phyloP scores from a whole-genome alignment of 441 rosid species.

The Capsella rubella region DNA sequence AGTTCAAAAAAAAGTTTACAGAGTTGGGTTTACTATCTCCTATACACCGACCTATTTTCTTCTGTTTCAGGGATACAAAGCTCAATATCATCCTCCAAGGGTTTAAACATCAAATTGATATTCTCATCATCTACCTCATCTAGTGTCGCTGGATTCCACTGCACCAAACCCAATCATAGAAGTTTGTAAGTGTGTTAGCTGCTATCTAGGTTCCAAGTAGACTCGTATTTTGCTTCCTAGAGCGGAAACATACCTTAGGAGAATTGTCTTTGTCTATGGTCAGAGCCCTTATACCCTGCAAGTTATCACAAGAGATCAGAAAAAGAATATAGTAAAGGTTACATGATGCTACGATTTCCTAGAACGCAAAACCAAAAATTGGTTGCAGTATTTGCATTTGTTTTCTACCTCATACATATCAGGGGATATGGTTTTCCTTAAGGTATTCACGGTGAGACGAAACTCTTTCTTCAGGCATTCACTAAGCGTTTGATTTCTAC shows the following conservation, averaged over 20 bases:
- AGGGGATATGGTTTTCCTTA: constrained; percentile 66
- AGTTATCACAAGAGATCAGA: background rate
- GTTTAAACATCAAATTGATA: constrained; percentile 63
- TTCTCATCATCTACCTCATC: constrained; percentile 65
- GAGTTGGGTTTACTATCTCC: background rate
- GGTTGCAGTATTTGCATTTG: constrained; percentile 4
- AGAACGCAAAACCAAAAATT: background rate
- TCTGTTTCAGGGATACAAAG: constrained; percentile 75
- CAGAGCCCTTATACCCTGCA: constrained; percentile 86
- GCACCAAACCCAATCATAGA: constrained; percentile 34
- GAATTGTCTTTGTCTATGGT: constrained; percentile 91
- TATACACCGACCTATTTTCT: constrained; percentile 58
- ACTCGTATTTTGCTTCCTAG: constrained; percentile 1
- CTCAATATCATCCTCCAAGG: constrained; percentile 64
- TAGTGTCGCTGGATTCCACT: constrained; percentile 83
- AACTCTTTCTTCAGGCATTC: constrained; percentile 90
- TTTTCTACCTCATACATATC: constrained; percentile 87
- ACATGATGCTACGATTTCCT: constrained; percentile 4
- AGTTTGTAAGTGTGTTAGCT: constrained; percentile 3
- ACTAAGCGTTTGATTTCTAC: constrained; percentile 66
- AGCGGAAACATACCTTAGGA: constrained; percentile 67
- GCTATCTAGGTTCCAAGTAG: constrained; percentile 14
- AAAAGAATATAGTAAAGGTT: background rate
- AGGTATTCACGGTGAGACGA: constrained; percentile 70
- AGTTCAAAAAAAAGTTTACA: background rate